A percentile compares a stretch with the other conserved stretches of the same genome.
Evolutionary conservation across 306 rosid species (phyloP).

Genomic region (Benincasa hispida): DNA sequence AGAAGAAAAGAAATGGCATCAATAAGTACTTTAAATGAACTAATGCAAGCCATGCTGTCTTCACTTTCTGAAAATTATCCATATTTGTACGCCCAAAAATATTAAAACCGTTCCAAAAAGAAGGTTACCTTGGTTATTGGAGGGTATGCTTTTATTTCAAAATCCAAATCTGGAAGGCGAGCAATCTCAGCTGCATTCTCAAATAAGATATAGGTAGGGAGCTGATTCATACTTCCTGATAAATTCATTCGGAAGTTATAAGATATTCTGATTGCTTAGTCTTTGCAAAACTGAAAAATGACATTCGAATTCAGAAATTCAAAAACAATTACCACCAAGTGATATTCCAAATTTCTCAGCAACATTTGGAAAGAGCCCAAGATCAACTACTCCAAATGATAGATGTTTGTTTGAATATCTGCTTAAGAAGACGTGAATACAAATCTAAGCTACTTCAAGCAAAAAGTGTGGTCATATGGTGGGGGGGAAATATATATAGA

Average conservation of each 20-base stretch:
- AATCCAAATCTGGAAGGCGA: conserved; percentile 63
- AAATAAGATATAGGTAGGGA: conserved; percentile 79
- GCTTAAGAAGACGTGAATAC: conserved; percentile 18
- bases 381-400: conserved; percentile 79
- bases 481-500: background rate
- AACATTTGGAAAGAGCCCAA: conserved; percentile 91
- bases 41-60: background rate
- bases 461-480: background rate
- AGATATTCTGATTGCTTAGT: background rate
- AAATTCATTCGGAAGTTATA: background rate
- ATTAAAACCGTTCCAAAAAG: background rate
- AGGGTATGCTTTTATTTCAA: conserved; percentile 40
- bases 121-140: conserved; percentile 53
- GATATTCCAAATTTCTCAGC: conserved; percentile 74
- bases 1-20: background rate
- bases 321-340: conserved; percentile 41
- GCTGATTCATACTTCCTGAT: conserved; percentile 77
- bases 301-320: background rate
- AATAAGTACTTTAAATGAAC: background rate
- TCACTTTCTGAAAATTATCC: background rate
- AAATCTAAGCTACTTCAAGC: background rate
- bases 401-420: conserved; percentile 82
- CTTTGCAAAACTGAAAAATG: background rate
- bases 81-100: background rate
- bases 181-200: conserved; percentile 64